A percentile compares a stretch with the other conserved stretches of the same genome.
Conservation (phyloP, 208 protist species). For the Trypanosoma melophagium region DNA sequence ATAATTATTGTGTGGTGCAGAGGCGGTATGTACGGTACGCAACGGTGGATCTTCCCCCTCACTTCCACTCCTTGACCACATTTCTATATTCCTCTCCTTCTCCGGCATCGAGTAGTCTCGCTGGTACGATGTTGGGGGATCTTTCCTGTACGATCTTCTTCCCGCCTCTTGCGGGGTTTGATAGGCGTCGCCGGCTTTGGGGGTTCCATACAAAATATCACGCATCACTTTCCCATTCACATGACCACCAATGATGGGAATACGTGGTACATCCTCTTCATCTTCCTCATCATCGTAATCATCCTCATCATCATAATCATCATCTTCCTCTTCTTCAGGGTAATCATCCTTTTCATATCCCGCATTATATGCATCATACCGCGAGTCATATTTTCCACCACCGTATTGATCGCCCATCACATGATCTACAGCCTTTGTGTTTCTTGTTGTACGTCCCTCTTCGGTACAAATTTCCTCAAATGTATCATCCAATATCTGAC, state of each 20-base stretch:
- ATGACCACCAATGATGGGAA: slow-evolving; percentile 66
- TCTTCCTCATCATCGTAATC: slow-evolving; percentile 69
- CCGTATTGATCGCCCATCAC: no score
- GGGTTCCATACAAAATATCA: slow-evolving; percentile 68
- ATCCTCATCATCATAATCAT: slow-evolving; percentile 69
- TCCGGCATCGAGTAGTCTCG: neutral
- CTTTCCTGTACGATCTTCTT: slow-evolving; percentile 13
- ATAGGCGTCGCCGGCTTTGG: slow-evolving; percentile 35
- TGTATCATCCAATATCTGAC: neutral
- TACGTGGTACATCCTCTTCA: slow-evolving; percentile 70
- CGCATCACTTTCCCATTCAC: slow-evolving; percentile 41
- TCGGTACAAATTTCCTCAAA: slow-evolving; percentile 24
- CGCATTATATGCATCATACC: neutral
- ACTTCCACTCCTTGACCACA: neutral
- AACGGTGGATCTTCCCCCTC: neutral
- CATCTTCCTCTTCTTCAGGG: slow-evolving; percentile 41
- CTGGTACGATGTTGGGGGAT: no score
- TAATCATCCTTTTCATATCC: slow-evolving; percentile 26
- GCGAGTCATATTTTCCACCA: no score
- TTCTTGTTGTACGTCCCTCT: neutral
- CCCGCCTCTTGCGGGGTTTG: slow-evolving; percentile 1
- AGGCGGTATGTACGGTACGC: neutral
- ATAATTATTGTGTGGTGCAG: neutral
- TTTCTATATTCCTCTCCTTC: neutral
- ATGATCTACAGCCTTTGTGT: no score